These are phyloP conservation scores for Apiospora koreana DNA, from an alignment of 2,329 filamentous ascomycete genomes.

Conservation along the genomic window DNA sequence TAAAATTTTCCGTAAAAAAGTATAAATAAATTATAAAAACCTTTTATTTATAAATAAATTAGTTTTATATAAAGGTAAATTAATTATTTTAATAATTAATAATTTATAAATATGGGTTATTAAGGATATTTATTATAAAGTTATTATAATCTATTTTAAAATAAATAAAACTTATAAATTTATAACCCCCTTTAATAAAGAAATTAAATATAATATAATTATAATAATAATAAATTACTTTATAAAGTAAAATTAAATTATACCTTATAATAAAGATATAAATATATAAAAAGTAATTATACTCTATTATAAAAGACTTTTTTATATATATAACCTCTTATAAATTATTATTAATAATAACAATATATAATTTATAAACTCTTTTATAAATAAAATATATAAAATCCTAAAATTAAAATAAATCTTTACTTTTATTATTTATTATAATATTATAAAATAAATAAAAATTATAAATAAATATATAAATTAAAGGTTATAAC, in stretches of 20 bases:
- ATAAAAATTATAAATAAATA: too few species aligned
- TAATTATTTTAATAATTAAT: not conserved
- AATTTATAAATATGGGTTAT: too few species aligned
- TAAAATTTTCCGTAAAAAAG: not conserved
- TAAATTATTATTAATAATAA: conserved; percentile 8
- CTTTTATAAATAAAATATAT: conserved; percentile 14
- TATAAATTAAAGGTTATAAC: too few species aligned
- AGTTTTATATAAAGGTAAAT: not conserved
- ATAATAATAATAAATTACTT: too few species aligned
- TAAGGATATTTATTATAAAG: not conserved
- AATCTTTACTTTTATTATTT: not conserved
- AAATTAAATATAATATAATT: not conserved
- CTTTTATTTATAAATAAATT: too few species aligned
- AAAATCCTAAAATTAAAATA: conserved; percentile 11
- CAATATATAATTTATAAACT: conserved; percentile 10
- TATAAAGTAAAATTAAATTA: conserved; percentile 9
- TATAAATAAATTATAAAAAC: too few species aligned
- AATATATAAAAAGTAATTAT: conserved; percentile 13
- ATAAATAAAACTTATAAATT: not conserved
- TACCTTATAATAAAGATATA: conserved; percentile 2
- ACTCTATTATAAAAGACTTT: conserved; percentile 5
- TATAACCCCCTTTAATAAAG: not conserved
- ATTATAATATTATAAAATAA: too few species aligned
- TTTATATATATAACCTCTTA: not conserved
- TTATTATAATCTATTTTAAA: not conserved